phyloP scores from a whole-genome alignment of 441 rosid genomes.

The Erysimum pusillum region DNA sequence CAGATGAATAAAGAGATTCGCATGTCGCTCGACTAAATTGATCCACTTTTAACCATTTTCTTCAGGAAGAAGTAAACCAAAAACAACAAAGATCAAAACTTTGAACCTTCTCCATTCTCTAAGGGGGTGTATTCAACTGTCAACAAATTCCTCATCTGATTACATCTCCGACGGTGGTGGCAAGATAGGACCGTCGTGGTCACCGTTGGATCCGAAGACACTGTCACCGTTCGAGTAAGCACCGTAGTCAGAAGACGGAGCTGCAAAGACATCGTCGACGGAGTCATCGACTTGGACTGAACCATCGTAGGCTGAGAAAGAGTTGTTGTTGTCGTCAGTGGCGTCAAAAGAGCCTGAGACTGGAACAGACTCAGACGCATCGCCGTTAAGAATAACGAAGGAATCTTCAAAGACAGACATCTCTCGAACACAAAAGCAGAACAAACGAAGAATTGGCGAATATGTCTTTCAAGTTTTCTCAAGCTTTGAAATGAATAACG shows the following conservation, averaged over 20 bases:
- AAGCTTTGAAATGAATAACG: constrained; percentile 5
- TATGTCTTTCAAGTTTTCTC: background rate
- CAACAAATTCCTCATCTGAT: constrained; percentile 69
- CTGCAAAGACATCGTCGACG: constrained; percentile 49
- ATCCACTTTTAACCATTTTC: background rate
- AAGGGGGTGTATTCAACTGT: too few relatives aligned
- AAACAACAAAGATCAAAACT: constrained; percentile 3
- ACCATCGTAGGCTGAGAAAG: constrained; percentile 43
- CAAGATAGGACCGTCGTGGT: constrained; percentile 63
- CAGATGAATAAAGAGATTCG: background rate
- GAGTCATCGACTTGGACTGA: constrained; percentile 45
- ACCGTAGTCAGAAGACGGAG: constrained; percentile 51
- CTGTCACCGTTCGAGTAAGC: constrained; percentile 51
- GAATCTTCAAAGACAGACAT: constrained; percentile 60
- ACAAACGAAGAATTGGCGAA: constrained; percentile 17
- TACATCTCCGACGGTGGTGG: constrained; percentile 68
- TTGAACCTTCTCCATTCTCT: constrained; percentile 79
- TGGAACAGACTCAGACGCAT: constrained; percentile 57
- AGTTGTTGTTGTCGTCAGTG: constrained; percentile 34
- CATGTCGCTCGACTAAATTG: background rate
- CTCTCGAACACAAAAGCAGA: background rate
- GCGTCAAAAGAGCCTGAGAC: constrained; percentile 49
- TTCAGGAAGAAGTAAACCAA: background rate
- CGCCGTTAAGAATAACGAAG: constrained; percentile 53
- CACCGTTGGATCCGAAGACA: constrained; percentile 50